A percentile compares a stretch with the other conserved stretches of the same genome.
These are phyloP conservation scores for Verticillium alfalfae DNA, from an alignment of 2,329 filamentous ascomycete genomes.

Conservation along the genomic window DNA sequence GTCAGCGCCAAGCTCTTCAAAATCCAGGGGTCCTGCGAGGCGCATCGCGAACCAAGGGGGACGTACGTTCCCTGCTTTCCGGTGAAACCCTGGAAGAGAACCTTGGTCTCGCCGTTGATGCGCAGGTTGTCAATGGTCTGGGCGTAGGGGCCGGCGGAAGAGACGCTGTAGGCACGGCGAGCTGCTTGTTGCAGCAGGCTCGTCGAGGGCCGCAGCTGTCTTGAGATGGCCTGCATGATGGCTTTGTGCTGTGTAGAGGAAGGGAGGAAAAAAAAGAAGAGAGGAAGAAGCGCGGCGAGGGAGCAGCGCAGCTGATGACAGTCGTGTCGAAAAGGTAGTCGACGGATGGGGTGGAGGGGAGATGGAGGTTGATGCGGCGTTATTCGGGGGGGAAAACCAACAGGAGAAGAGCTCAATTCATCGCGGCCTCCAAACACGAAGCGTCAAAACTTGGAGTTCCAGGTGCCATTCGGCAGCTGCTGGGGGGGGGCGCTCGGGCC, in stretches of 20 bases:
- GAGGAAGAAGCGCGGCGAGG: slow-evolving; percentile 5
- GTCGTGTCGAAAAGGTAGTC: background rate
- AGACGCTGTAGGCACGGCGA: slow-evolving; percentile 68
- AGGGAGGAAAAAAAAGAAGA: slow-evolving; percentile 5
- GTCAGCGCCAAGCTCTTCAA: slow-evolving; percentile 4
- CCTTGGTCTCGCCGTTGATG: slow-evolving; percentile 89
- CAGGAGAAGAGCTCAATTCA: slow-evolving; percentile 1
- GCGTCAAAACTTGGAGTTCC: slow-evolving; percentile 3
- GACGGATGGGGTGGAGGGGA: slow-evolving; percentile 1
- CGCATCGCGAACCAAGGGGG: slow-evolving; percentile 1
- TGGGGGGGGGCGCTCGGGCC: background rate
- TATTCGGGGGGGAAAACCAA: background rate
- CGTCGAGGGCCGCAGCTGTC: slow-evolving; percentile 63
- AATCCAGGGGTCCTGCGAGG: slow-evolving; percentile 1
- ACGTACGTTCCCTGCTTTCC: slow-evolving; percentile 92
- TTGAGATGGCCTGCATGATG: slow-evolving; percentile 81
- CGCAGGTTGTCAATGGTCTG: slow-evolving; percentile 79
- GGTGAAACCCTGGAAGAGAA: slow-evolving; percentile 95
- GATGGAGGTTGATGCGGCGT: background rate
- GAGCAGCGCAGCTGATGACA: background rate
- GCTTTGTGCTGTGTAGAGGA: slow-evolving; percentile 6
- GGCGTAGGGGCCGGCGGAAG: slow-evolving; percentile 62
- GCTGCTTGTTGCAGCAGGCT: slow-evolving; percentile 59
- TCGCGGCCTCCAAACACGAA: slow-evolving; percentile 1
- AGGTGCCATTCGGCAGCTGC: background rate